These are phyloP conservation scores for Trebouxia sp. DNA, from an alignment of 139 green algal genomes.

Conservation along the genomic window DNA sequence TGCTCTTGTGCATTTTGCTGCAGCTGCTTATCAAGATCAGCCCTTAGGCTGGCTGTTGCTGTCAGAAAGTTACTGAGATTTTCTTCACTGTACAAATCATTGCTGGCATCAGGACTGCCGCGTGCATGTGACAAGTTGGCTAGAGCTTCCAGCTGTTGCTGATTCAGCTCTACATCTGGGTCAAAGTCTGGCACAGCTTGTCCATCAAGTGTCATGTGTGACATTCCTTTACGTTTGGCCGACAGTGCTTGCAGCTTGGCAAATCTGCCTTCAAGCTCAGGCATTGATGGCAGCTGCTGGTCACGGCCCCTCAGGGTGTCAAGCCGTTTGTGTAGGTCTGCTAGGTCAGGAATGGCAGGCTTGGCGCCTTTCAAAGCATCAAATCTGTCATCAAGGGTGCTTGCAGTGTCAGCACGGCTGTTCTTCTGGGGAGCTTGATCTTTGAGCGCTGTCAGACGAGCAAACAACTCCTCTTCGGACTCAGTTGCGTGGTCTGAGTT, in stretches of 20 bases:
- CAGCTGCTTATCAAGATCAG: too few relatives aligned
- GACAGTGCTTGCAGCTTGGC: neutral
- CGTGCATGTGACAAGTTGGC: neutral
- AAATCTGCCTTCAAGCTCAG: slow-evolving; percentile 10
- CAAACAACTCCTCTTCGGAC: too few relatives aligned
- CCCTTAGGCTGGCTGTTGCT: too few relatives aligned
- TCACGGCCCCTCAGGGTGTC: neutral
- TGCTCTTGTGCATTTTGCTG: too few relatives aligned
- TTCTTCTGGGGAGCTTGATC: too few relatives aligned
- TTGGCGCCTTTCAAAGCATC: too few relatives aligned
- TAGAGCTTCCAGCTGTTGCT: slow-evolving; percentile 16
- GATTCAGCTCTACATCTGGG: slow-evolving; percentile 1
- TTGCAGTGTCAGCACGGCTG: too few relatives aligned
- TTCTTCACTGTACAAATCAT: neutral
- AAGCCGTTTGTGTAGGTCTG: too few relatives aligned
- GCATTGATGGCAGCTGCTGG: neutral
- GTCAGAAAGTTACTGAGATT: neutral
- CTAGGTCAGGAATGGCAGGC: too few relatives aligned
- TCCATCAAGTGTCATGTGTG: neutral
- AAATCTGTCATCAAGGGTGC: too few relatives aligned
- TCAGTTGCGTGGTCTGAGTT: too few relatives aligned
- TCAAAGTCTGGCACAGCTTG: neutral
- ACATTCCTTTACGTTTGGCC: neutral
- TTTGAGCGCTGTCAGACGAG: too few relatives aligned
- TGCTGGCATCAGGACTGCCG: neutral